Percentiles rank a stretch among this genome's conserved stretches.
Conservation (phyloP, 768 basidiomycete genomes). For the Pseudohyphozyma bogoriensis region DNA sequence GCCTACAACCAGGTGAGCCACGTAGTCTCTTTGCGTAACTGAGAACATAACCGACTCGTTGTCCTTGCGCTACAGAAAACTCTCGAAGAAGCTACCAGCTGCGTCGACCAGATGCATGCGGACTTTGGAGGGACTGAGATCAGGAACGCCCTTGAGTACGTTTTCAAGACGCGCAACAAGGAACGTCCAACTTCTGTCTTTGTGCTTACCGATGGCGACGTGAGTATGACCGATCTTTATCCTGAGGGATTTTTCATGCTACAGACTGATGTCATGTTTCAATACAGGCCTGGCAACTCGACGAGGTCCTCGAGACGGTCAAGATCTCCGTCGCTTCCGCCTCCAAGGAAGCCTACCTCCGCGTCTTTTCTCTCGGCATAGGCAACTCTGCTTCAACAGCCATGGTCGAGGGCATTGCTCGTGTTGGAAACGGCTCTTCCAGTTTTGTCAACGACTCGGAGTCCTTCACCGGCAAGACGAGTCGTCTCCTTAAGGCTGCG, state of each 20-base stretch:
- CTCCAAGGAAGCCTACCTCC: slow-evolving; percentile 31
- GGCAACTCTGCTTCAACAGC: slow-evolving; percentile 47
- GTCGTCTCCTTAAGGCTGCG: slow-evolving; percentile 48
- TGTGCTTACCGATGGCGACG: slow-evolving; percentile 52
- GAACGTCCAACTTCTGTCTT: slow-evolving; percentile 46
- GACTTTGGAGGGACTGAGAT: slow-evolving; percentile 51
- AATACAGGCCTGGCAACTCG: slow-evolving; percentile 21
- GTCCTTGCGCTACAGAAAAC: neutral
- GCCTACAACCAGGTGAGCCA: slow-evolving; percentile 11
- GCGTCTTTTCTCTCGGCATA: slow-evolving; percentile 54
- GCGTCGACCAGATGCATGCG: slow-evolving; percentile 43
- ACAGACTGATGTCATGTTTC: no score
- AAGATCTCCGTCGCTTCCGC: neutral
- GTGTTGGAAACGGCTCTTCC: slow-evolving; percentile 47
- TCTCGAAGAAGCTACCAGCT: slow-evolving; percentile 30
- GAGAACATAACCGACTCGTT: neutral
- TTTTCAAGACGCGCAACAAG: slow-evolving; percentile 39
- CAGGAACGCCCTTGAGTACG: slow-evolving; percentile 40
- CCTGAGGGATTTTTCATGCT: neutral
- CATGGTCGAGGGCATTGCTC: slow-evolving; percentile 50
- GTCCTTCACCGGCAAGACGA: slow-evolving; percentile 46
- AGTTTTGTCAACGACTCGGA: slow-evolving; percentile 46
- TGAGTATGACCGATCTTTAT: neutral
- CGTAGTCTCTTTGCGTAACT: slow-evolving; percentile 4
- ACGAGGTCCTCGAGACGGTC: neutral